Conservation (phyloP, 1,284 basidiomycete species). For the Irpex sp. region DNA sequence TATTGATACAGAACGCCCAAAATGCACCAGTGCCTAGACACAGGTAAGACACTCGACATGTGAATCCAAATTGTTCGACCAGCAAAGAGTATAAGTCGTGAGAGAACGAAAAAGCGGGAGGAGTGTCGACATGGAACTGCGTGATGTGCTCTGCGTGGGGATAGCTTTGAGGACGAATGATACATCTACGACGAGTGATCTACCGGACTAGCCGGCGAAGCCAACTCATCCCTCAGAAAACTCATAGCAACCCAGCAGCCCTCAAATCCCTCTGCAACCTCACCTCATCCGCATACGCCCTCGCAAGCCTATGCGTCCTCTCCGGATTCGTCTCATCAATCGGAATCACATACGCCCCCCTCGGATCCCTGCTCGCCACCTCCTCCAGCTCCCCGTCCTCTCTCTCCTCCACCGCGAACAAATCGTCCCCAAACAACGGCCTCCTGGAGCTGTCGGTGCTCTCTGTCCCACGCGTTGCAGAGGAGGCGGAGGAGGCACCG, state of each 20-base stretch:
- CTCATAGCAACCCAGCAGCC: constrained; percentile 57
- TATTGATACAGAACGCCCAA: neutral
- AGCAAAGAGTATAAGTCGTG: neutral
- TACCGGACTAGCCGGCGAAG: neutral
- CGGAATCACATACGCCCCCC: constrained; percentile 35
- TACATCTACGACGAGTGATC: too few species aligned
- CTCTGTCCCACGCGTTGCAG: neutral
- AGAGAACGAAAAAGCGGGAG: too few species aligned
- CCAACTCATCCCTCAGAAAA: too few species aligned
- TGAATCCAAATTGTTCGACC: neutral
- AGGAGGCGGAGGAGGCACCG: neutral
- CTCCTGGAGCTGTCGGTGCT: neutral
- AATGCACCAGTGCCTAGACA: neutral
- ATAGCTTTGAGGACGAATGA: too few species aligned
- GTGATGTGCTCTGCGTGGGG: neutral
- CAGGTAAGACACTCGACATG: neutral
- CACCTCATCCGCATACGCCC: constrained; percentile 48
- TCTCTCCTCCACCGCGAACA: constrained; percentile 9
- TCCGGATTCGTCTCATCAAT: constrained; percentile 41
- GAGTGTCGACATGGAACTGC: too few species aligned
- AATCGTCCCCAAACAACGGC: neutral
- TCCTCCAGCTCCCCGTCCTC: constrained; percentile 24
- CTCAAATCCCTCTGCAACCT: constrained; percentile 56
- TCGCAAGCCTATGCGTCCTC: constrained; percentile 36
- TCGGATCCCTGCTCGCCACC: constrained; percentile 10